phyloP scores from a whole-genome alignment of 2,329 filamentous ascomycete species.

The Arachnomyces sp. region DNA sequence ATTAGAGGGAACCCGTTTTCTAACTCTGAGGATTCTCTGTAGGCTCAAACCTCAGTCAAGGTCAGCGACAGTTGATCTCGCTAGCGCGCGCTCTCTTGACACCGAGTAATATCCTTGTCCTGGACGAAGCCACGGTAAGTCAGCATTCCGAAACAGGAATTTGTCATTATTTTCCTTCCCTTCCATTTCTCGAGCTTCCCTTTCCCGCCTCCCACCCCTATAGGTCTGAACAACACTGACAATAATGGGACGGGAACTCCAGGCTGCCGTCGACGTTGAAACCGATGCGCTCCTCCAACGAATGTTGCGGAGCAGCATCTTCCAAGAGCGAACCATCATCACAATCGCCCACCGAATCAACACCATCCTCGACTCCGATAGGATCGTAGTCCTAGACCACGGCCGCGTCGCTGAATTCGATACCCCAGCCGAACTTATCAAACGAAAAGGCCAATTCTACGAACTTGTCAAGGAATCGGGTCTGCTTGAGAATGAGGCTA shows the following conservation, averaged over 20 bases:
- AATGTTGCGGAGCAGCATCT: conserved; percentile 57
- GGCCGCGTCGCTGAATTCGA: conserved; percentile 90
- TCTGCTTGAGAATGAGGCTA: conserved; percentile 47
- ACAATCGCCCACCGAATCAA: conserved; percentile 98
- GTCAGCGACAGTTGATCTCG: conserved; percentile 88
- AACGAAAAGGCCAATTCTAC: conserved; percentile 71
- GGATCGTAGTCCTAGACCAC: conserved; percentile 87
- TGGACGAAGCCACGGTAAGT: conserved; percentile 86
- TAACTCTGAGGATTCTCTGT: conserved; percentile 8
- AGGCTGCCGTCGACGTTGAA: conserved; percentile 62
- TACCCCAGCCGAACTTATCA: conserved; percentile 68
- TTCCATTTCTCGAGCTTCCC: background rate
- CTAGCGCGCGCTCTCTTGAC: conserved; percentile 88
- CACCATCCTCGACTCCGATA: conserved; percentile 81
- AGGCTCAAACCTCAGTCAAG: conserved; percentile 92
- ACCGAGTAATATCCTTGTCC: conserved; percentile 90
- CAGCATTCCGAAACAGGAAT: too few relatives aligned
- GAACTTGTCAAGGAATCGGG: conserved; percentile 87
- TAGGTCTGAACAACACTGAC: conserved; percentile 11
- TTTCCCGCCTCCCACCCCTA: too few relatives aligned
- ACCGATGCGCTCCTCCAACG: conserved; percentile 58
- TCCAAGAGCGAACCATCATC: conserved; percentile 90
- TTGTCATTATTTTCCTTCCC: background rate
- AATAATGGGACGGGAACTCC: conserved; percentile 11
- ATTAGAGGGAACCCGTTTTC: conserved; percentile 1